These are phyloP conservation scores for Solanum commersonii DNA, from an alignment of 257 asterid genomes.

Conservation along the genomic window DNA sequence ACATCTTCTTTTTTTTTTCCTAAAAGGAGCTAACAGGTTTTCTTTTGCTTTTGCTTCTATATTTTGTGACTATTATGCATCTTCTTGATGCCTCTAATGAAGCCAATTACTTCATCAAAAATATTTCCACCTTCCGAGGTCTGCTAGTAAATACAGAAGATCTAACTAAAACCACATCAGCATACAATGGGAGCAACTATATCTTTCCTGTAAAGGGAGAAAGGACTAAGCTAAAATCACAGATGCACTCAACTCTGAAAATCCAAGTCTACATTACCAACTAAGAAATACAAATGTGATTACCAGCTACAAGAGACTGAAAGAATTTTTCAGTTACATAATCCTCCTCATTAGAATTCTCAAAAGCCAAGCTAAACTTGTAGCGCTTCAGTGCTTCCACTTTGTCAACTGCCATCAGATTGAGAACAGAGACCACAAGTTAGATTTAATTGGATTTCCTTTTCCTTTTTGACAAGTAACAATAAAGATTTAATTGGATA, in stretches of 20 bases:
- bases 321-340: conserved; percentile 92
- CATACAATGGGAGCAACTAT: background rate
- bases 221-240: background rate
- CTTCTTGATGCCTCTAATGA: background rate
- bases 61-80: background rate
- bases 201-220: background rate
- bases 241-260: background rate
- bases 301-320: conserved; percentile 99
- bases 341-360: conserved; percentile 95
- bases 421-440: background rate
- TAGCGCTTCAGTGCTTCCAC: conserved; percentile 66
- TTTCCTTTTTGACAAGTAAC: background rate
- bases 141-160: background rate
- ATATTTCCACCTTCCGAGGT: background rate
- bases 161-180: background rate
- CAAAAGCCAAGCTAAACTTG: conserved; percentile 95
- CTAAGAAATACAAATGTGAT: background rate
- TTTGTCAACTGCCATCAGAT: conserved; percentile 71
- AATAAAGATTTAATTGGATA: background rate
- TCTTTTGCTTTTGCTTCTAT: background rate
- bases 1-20: background rate
- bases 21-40: background rate
- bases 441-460: background rate
- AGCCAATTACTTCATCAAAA: background rate
- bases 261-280: background rate